Evolutionary conservation across 805 yeast genomes (phyloP).

Genomic region (baker's yeast (Saccharomyces cerevisiae)): DNA sequence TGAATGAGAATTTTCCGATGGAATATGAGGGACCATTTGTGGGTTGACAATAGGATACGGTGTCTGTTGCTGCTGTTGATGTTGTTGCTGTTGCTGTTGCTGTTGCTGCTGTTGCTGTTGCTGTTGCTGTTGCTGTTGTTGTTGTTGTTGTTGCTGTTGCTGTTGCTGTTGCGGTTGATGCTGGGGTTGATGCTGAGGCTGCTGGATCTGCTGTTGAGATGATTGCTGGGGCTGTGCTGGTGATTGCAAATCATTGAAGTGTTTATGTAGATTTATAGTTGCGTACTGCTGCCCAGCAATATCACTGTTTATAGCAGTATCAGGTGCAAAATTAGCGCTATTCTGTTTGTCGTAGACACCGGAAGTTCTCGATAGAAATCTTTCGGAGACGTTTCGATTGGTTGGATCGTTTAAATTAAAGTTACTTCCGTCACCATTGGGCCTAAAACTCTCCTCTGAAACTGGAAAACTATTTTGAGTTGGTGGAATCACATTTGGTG

Average conservation of each 20-base stretch:
- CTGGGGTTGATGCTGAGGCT: constrained; percentile 1
- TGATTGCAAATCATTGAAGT: background rate
- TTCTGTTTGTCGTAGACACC: background rate
- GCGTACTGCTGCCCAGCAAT: background rate
- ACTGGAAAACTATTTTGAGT: background rate
- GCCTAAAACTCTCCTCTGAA: background rate
- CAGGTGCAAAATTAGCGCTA: background rate
- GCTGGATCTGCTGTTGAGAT: constrained; percentile 1
- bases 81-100: constrained; percentile 2
- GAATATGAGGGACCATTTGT: background rate
- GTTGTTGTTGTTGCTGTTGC: constrained; percentile 9
- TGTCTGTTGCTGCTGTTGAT: constrained; percentile 1
- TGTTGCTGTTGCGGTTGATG: constrained; percentile 13
- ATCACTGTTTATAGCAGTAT: background rate
- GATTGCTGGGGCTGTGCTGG: background rate
- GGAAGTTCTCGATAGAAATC: background rate
- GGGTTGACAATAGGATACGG: background rate
- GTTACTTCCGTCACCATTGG: background rate
- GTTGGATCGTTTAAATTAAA: background rate
- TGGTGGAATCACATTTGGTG: background rate
- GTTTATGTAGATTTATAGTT: background rate
- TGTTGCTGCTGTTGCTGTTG: constrained; percentile 6
- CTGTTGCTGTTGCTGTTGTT: constrained; percentile 9
- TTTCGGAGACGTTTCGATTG: background rate
- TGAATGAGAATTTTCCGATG: background rate